Evolutionary conservation across 805 yeast genomes (phyloP).

Genomic region (Kodamaea fukazawae): DNA sequence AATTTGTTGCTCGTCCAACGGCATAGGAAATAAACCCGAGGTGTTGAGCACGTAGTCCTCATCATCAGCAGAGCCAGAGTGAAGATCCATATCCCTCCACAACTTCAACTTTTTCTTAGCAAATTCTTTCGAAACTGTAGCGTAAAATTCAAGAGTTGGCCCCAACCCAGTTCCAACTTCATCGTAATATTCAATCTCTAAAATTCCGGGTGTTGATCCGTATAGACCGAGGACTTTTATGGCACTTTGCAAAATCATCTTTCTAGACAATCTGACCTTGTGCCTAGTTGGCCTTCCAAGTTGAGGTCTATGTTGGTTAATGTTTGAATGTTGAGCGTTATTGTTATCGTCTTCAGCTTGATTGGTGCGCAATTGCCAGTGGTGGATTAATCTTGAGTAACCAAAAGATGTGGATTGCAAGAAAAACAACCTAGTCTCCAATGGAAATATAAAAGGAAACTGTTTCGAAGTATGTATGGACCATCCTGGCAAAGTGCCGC

Average conservation of each 20-base stretch:
- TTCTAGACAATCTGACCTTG: constrained; percentile 74
- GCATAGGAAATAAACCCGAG: constrained; percentile 73
- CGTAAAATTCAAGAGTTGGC: constrained; percentile 91
- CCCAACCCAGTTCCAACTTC: constrained; percentile 98
- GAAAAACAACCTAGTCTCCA: constrained; percentile 74
- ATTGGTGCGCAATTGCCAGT: constrained; percentile 59
- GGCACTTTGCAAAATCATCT: constrained; percentile 70
- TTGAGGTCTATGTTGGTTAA: constrained; percentile 32
- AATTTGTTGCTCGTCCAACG: constrained; percentile 36
- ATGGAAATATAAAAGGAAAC: constrained; percentile 80
- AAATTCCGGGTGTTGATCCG: constrained; percentile 73
- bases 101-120: constrained; percentile 51
- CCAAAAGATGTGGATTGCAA: constrained; percentile 90
- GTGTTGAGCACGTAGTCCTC: constrained; percentile 38
- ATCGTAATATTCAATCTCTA: constrained; percentile 83
- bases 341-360: constrained; percentile 37
- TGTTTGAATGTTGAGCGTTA: constrained; percentile 1
- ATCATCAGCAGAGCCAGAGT: constrained; percentile 4
- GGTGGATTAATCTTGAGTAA: constrained; percentile 73
- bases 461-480: constrained; percentile 65
- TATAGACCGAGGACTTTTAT: constrained; percentile 71
- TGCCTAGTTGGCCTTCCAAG: constrained; percentile 77
- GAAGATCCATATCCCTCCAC: constrained; percentile 55
- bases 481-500: constrained; percentile 88
- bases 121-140: constrained; percentile 76